phyloP scores from a whole-genome alignment of 305 asterid species.

The Coffea humblotiana region DNA sequence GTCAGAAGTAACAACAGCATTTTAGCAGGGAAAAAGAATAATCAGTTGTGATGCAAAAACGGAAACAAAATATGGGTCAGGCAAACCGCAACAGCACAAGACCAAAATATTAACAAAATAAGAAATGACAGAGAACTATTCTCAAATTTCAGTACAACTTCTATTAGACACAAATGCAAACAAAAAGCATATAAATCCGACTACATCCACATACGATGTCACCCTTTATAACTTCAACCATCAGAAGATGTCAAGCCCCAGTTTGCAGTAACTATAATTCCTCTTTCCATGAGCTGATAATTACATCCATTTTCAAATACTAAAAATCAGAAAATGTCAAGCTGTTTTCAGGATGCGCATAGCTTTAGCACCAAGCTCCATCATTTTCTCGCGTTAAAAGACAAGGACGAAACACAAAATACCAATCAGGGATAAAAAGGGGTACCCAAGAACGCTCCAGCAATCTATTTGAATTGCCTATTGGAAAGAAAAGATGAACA shows the following conservation, averaged over 20 bases:
- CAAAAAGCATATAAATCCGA: no score
- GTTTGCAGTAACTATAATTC: neutral
- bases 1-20: slow-evolving; percentile 31
- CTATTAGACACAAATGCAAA: neutral
- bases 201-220: neutral
- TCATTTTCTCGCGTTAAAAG: neutral
- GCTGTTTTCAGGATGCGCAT: neutral
- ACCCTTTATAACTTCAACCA: neutral
- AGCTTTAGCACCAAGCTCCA: neutral
- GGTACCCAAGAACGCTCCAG: neutral
- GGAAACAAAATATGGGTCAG: neutral
- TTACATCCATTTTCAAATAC: neutral
- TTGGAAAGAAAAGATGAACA: neutral
- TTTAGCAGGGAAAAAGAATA: neutral
- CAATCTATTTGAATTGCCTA: neutral
- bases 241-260: neutral
- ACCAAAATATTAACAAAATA: neutral
- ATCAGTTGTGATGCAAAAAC: neutral
- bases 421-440: neutral
- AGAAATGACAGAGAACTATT: neutral
- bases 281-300: neutral
- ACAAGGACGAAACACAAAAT: neutral
- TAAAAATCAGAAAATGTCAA: neutral
- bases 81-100: neutral
- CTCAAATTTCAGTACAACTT: neutral